These are phyloP conservation scores for Phaffia tasmanica DNA, from an alignment of 768 basidiomycete species.

Conservation along the genomic window DNA sequence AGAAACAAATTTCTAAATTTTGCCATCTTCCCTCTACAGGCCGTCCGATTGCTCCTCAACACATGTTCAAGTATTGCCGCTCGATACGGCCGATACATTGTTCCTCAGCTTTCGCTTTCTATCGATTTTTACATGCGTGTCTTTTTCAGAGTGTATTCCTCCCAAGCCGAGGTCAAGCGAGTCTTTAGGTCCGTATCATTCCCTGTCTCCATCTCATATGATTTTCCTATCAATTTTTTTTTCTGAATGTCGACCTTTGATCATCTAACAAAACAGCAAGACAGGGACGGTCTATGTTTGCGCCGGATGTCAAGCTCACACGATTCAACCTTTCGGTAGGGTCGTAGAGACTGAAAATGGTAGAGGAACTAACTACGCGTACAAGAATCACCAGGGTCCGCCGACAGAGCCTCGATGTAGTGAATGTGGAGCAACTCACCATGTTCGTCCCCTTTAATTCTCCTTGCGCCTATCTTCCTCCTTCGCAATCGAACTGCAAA, in stretches of 20 bases:
- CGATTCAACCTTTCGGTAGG: conserved; percentile 75
- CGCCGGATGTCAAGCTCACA: conserved; percentile 64
- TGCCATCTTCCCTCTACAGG: conserved; percentile 42
- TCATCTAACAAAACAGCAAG: conserved; percentile 48
- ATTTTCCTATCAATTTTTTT: conserved; percentile 4
- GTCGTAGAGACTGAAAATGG: conserved; percentile 51
- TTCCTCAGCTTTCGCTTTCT: conserved; percentile 76
- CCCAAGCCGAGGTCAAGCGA: conserved; percentile 74
- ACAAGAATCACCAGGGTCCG: conserved; percentile 64
- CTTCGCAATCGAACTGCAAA: neutral
- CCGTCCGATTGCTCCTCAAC: conserved; percentile 81
- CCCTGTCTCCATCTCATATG: neutral
- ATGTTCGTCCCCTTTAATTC: conserved; percentile 47
- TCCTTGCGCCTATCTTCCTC: neutral
- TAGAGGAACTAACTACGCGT: conserved; percentile 52
- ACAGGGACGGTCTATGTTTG: conserved; percentile 78
- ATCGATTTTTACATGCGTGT: conserved; percentile 96
- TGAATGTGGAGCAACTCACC: conserved; percentile 65
- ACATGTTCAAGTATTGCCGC: conserved; percentile 74
- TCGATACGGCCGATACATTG: conserved; percentile 82
- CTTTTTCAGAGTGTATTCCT: conserved; percentile 65
- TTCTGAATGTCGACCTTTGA: neutral
- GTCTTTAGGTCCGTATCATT: conserved; percentile 52
- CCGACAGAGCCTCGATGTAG: conserved; percentile 47
- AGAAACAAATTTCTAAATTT: conserved; percentile 4